A percentile compares a stretch with the other conserved stretches of the same genome.
phyloP scores from a whole-genome alignment of 441 rosid species.

The Aleurites moluccanus region DNA sequence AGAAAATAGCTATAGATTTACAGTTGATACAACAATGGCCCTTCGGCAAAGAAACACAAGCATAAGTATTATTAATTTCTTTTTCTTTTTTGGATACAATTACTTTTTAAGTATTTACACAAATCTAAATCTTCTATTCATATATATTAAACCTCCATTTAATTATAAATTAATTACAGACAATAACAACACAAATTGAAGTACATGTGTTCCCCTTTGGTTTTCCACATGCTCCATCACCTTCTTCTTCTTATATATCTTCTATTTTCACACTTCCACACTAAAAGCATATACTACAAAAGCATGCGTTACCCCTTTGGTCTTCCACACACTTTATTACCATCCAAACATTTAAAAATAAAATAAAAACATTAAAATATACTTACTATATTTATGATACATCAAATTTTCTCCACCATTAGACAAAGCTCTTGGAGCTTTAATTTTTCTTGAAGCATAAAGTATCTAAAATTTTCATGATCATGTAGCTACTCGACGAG shows the following conservation, averaged over 20 bases:
- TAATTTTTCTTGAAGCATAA: constrained; percentile 26
- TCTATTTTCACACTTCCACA: neutral
- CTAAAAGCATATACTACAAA: constrained; percentile 13
- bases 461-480: neutral
- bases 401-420: constrained; percentile 21
- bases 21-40: neutral
- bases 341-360: constrained; percentile 10
- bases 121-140: neutral
- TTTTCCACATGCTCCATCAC: constrained; percentile 3
- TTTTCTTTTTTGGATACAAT: neutral
- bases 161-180: neutral
- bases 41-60: neutral
- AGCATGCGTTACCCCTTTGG: constrained; percentile 28
- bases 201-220: constrained; percentile 28
- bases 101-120: neutral
- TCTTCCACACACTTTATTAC: constrained; percentile 34
- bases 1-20: neutral
- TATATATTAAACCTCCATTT: too few relatives aligned
- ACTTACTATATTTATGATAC: constrained; percentile 12
- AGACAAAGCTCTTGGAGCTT: neutral
- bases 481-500: constrained; percentile 49
- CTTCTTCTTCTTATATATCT: neutral
- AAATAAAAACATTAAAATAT: constrained; percentile 9
- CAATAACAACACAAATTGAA: neutral
- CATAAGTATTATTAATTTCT: neutral